Evolutionary conservation across 768 basidiomycete species (phyloP).

Genomic region (Kwoniella shandongensis): DNA sequence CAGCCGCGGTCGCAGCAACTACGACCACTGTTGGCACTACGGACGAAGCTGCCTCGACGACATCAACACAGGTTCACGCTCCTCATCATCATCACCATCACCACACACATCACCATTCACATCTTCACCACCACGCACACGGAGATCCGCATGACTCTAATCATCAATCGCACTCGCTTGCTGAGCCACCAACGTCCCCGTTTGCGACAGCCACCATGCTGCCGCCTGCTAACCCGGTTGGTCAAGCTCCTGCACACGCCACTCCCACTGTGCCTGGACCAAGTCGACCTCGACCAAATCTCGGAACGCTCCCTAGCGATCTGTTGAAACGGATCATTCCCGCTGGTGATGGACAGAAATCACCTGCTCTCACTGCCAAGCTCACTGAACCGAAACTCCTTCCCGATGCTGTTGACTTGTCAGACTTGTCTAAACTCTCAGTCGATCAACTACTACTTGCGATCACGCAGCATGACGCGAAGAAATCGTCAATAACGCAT

Average conservation of each 20-base stretch:
- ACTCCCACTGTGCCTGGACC: no score
- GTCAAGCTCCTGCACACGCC: no score
- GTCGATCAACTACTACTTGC: slow-evolving; percentile 45
- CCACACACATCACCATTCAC: slow-evolving; percentile 11
- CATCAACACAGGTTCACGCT: no score
- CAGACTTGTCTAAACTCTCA: slow-evolving; percentile 41
- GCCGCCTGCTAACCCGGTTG: no score
- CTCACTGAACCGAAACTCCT: slow-evolving; percentile 29
- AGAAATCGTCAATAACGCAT: slow-evolving; percentile 31
- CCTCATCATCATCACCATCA: neutral
- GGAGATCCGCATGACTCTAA: no score
- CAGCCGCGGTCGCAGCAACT: no score
- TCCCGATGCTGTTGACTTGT: slow-evolving; percentile 3
- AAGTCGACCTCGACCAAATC: neutral
- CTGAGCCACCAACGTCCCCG: no score
- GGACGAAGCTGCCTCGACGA: no score
- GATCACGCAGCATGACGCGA: slow-evolving; percentile 40
- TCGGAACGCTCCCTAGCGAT: slow-evolving; percentile 11
- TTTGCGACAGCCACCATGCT: no score
- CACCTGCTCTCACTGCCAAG: slow-evolving; percentile 48
- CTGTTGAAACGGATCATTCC: slow-evolving; percentile 19
- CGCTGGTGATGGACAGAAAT: slow-evolving; percentile 26
- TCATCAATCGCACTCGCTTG: no score
- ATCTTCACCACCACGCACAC: neutral
- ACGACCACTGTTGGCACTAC: no score